Evolutionary conservation across 2,329 filamentous ascomycete species (phyloP), one percentile per base, ranked within the genome.

Genomic region (Trichophyton rubrum): DNA sequence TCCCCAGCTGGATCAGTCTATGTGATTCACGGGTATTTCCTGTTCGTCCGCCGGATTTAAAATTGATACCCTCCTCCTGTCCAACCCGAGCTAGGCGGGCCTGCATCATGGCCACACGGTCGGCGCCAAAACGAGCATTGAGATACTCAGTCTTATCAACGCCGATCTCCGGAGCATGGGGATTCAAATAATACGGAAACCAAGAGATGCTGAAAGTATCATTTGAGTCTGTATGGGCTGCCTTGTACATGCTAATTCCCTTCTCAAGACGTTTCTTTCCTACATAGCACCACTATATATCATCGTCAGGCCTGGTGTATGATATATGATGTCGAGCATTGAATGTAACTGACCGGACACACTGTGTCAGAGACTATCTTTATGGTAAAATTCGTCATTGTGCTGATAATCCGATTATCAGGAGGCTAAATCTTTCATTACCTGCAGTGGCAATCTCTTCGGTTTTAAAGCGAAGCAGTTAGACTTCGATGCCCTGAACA

Each of bases 1-100:
- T 84, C 73, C 72, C 89, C 60, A 90, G 79, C 74, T 90, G 84
- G 51, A 91, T 80, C 62, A 92, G 69, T 2, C 90, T 82, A 72
- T 95, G 90, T 61, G 86, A 87, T 67, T 95, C 87, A 20, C 89
- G 79, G 17, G 89, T 92, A 68, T 85, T 88, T 56, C 90, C 90
- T 4, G 84, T 84, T 64, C 80, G 82, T 60, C 89, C 87, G 11
- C 82, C 81, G 64, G 86, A 88, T 22, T 81, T 81, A 73, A 95
- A 95, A 56, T 82, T 73, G 68, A 95, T 88, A 0, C 88, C 89
- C 56, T 87, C 84, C 22, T 77, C 74, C 41, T 77, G 75, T 15
- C 88, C 89, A 22, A 86, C 72, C 35, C 77, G 70, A 0, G 74
- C 69, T 24, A 91, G 77, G 0, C 83, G 82, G 55, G 78, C 72